These are phyloP conservation scores for Dioscorea dumetorum DNA, from an alignment of 106 monocot species.

Conservation along the genomic window DNA sequence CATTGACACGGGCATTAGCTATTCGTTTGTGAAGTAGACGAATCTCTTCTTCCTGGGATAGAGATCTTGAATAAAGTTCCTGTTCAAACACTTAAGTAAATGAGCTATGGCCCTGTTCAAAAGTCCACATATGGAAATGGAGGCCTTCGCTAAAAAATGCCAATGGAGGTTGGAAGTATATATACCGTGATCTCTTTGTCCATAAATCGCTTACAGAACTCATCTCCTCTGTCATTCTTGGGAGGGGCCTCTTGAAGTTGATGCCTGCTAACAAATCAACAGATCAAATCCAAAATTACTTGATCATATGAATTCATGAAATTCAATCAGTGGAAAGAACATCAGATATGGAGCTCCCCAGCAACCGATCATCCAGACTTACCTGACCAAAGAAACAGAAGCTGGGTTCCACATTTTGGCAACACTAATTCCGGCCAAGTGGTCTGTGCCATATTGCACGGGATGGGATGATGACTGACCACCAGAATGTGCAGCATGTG, in stretches of 20 bases:
- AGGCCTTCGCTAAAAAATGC: not conserved
- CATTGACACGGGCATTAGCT: constrained; percentile 53
- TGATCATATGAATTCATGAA: not conserved
- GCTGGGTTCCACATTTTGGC: constrained; percentile 19
- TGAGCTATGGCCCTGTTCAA: constrained; percentile 12
- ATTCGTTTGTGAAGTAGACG: constrained; percentile 54
- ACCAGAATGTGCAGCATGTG: no score
- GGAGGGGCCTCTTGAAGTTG: constrained; percentile 23
- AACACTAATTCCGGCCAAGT: constrained; percentile 29
- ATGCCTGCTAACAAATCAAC: constrained; percentile 25
- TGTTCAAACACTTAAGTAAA: constrained; percentile 16
- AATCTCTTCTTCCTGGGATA: constrained; percentile 67
- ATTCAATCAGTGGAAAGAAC: not conserved
- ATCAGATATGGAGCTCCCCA: not conserved
- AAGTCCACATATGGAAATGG: not conserved
- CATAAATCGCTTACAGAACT: constrained; percentile 15
- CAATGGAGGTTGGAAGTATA: not conserved
- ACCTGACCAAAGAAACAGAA: constrained; percentile 31
- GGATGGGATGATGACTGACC: no score
- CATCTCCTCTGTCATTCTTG: constrained; percentile 19
- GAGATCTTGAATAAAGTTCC: constrained; percentile 58
- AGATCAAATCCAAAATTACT: not conserved
- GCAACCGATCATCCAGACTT: constrained; percentile 1
- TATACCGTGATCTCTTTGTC: constrained; percentile 67
- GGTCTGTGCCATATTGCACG: constrained; percentile 7